Base-by-base conservation (phyloP, 176 grass and related monocot species). In the Neostapfia colusana region DNA sequence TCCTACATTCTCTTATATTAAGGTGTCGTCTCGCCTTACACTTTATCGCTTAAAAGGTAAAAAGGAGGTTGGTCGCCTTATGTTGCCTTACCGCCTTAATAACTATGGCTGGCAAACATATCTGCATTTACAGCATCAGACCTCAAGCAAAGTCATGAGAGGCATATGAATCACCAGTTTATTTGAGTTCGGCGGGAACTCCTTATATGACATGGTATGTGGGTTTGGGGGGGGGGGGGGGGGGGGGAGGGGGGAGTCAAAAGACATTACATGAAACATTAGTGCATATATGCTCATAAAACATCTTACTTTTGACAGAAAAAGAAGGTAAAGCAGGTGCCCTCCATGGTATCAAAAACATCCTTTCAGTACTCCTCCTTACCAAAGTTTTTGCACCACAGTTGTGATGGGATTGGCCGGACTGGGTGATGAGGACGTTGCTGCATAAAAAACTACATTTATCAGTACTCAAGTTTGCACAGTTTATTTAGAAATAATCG, bases 321-420 rank as follows among this genome's bases (percentile, higher is more conserved):
- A 31, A 60, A 35, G 28, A 35, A 63, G 27, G 2, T 37, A 20
- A 37, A 20, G 31, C 61, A 79, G 0, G 44, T 65, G 69, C 61
- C 48, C 63, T 55, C 64, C 11, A 13, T 64, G 70, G 16, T 64
- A 75, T 45, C 25, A 18, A 10, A 12, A 46, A 23, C 34, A 31
- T 80, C 11, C 31, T 55, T 79, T 89, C 83, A 93, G 61, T 93
- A 94, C 26, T 97, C 91, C 23, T 97, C 89, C 20, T 93, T 93
- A 53, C 95, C 95, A 65, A 97, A 97, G 85, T 97, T 97, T 75
- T 97, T 94, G 91, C 95, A 97, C 95, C 95, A 97, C 14, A 97
- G 87, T 78, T 97, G 95, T 12, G 95, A 97, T 24, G 95, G 95
- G 67, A 97, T 93, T 11, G 91, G 95, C 24, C 94, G 91, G 16